Evolutionary conservation across 768 basidiomycete genomes (phyloP), one percentile per base, ranked within the genome.

Genomic region (Pulveroboletus sp.): DNA sequence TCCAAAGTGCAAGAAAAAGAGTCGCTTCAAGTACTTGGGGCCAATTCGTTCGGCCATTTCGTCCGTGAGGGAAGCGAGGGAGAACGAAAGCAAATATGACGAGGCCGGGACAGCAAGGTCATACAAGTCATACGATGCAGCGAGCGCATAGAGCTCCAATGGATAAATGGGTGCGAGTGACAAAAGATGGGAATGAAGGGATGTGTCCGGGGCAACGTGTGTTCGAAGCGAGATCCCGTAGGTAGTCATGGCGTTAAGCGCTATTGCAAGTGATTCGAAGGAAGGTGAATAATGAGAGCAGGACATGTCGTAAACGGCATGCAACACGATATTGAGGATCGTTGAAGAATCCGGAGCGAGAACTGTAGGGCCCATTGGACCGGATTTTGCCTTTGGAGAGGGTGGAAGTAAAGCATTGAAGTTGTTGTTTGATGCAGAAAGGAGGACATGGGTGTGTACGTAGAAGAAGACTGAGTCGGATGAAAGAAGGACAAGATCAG

Each of bases 391-490:
- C 25, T 72, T 64, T 24, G 71, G 53, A 2, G 73, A 58, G 5
- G 70, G 52, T 3, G 84, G 77, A 17, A 93, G 68, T 35, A 81
- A 74, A 5, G 74, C 70, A 39, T 77, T 75, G 67, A 91, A 90
- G 12, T 66, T 69, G 53, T 90, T 92, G 27, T 71, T 68, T 12
- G 90, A 92, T 11, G 72, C 75, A 3, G 67, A 60, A 29, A 85
- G 72, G 36, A 92, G 70, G 43, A 80, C 58, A 36, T 79, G 70
- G 0, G 74, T 70, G 63, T 91, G 87, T 6, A 84, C 84, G 60
- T 91, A 91, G 75, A 93, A 93, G 67, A 90, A 89, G 34, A 93
- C 87, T 16, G 78, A 76, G 60, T 93, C 90, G 24, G 81, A 75
- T 3, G 87, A 83, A 46, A 90, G 69, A 42, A 90, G 68, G 56